phyloP scores from a whole-genome alignment of 306 rosid genomes.

The Dicorynia guianensis region DNA sequence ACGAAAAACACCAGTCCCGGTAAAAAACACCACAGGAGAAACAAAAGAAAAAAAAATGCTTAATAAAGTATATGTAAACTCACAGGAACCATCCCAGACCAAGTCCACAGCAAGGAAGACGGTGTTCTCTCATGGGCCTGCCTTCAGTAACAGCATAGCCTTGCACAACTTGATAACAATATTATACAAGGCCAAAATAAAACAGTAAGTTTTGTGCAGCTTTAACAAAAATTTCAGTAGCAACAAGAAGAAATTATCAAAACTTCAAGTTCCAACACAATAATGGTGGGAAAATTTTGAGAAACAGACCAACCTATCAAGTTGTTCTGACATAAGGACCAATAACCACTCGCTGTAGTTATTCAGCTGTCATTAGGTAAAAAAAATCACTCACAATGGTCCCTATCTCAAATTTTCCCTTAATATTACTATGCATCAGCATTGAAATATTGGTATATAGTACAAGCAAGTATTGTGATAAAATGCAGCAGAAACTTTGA shows the following conservation, averaged over 20 bases:
- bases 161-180: constrained; percentile 36
- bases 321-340: no score
- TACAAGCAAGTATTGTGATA: neutral
- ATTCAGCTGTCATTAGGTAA: no score
- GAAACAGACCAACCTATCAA: no score
- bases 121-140: constrained; percentile 58
- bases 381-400: no score
- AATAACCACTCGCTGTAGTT: no score
- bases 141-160: constrained; percentile 73
- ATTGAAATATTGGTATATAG: neutral
- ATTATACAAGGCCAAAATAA: constrained; percentile 6
- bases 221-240: neutral
- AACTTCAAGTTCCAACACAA: neutral
- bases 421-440: neutral
- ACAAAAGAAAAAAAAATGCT: neutral
- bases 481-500: neutral
- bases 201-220: neutral
- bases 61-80: constrained; percentile 43
- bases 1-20: no score
- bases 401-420: no score
- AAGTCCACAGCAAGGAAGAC: constrained; percentile 80
- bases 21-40: neutral
- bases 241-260: neutral
- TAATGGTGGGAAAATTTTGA: neutral
- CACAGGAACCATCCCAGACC: constrained; percentile 86